Evolutionary conservation across 305 asterid species (phyloP), one percentile per base, ranked within the genome.

Genomic region (Ilex paraguariensis): DNA sequence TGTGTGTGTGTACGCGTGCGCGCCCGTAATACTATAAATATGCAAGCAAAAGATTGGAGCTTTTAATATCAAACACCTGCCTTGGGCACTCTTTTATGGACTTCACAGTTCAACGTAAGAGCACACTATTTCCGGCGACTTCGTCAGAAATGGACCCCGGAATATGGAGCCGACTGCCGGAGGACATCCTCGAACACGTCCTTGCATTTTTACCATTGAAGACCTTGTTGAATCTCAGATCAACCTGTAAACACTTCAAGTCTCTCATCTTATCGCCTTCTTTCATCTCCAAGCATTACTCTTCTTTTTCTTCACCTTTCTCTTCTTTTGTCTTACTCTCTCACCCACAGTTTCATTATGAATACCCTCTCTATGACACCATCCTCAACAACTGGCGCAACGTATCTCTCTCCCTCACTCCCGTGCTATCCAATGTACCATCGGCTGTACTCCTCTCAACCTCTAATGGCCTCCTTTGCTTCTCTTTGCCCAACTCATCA

Each of bases 271-370:
- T 59, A 73, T 72, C 90, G 9, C 90, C 90, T 5, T 12, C 45
- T 62, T 87, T 84, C 75, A 45, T 79, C 14, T 78, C 91, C 59
- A 77, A 70, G 51, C 81, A 77, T 69, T 60, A 69, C 7, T 61
- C 68, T 1, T 70, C 81, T 0, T 69, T 70, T 54, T 59, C 81
- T 5, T 62, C 86, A 1, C 65, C 80, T 32, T 31, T 79, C 56
- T 77, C 79, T 51, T 81, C 88, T 13, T 84, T 85, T 74, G 75
- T 87, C 72, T 70, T 87, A n/a, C 92, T 87, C 30, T 81, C 95
- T 11, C 95, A 87, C 55, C 87, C 88, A 8, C 90, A 80, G 30
- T 81, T 81, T 45, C 72, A 56, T 9, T 59, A 56, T 13, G 65
- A 58, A 14, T 79, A 59, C 60, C 78, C 85, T 12, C 73, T 87